These are phyloP conservation scores for Tetrahymena elliotti DNA, from an alignment of 73 alveolate species.

Conservation along the genomic window DNA sequence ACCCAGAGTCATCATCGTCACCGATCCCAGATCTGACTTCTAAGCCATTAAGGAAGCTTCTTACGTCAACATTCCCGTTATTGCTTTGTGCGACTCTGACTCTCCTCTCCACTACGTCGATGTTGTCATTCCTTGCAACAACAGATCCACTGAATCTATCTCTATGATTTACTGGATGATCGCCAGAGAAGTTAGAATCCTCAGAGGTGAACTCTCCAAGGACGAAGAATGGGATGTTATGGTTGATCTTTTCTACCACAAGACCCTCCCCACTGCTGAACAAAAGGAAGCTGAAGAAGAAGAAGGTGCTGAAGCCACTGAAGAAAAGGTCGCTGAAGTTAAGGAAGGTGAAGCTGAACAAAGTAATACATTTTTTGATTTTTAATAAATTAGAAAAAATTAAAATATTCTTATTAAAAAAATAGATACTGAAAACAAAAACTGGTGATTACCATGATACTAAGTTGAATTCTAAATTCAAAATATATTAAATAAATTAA, in stretches of 20 bases:
- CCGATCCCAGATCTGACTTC: conserved; percentile 93
- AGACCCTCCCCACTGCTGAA: conserved; percentile 35
- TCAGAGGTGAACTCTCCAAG: conserved; percentile 63
- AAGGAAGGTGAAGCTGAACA: not conserved
- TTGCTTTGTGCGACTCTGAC: conserved; percentile 89
- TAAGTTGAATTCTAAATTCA: not conserved
- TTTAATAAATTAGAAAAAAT: not conserved
- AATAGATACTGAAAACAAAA: not conserved
- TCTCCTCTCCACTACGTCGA: conserved; percentile 84
- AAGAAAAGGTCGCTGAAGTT: not conserved
- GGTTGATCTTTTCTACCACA: conserved; percentile 45
- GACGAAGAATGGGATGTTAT: conserved; percentile 51
- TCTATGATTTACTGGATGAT: conserved; percentile 92
- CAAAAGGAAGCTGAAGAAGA: conserved; percentile 31
- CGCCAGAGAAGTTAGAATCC: conserved; percentile 87
- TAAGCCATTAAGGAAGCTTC: conserved; percentile 84
- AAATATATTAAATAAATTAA: not conserved
- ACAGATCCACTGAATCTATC: conserved; percentile 74
- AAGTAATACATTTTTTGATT: not conserved
- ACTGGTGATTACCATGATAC: not conserved
- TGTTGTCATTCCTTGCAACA: conserved; percentile 93
- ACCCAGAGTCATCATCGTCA: conserved; percentile 91
- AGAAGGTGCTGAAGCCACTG: conserved; percentile 3
- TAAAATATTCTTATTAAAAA: not conserved
- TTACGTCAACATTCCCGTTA: conserved; percentile 89